Evolutionary conservation across 1,284 basidiomycete species (phyloP), one percentile per base, ranked within the genome.

Genomic region (Marasmius sp.): DNA sequence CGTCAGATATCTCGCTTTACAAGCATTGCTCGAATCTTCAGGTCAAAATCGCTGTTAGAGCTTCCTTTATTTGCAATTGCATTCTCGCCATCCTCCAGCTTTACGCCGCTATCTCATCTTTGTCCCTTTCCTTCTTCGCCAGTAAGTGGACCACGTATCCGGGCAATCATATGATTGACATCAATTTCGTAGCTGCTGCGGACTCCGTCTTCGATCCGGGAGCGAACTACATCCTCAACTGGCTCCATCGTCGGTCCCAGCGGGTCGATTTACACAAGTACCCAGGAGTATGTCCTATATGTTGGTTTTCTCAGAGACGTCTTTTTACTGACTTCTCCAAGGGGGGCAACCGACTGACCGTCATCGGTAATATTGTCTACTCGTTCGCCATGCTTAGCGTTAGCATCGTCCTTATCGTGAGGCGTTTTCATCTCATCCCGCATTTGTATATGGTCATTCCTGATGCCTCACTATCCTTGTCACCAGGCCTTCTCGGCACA

Each of bases 121-220:
- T 86, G 14, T 96, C 94, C 0, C 80, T 98, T 14, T 95, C 95
- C 9, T 82, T 98, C 57, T 86, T 98, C 61, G 94, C 95, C 33
- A 95, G 57, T 58, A 50, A 50, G 47, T 16, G 27, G 27, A 5
- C 27, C 27, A 27, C 27, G 27, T 27, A 27, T 27, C 27, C 27
- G 27, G 2, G 5, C 27, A 27, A 27, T 27, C 27, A 27, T 27
- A 27, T 27, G 27, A 27, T 33, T 49, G 16, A 22, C 18, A 18
- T 16, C n/a, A 33, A 20, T 27, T 20, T 50, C 36, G 16, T 12
- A 58, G 57, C 93, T 3, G 91, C 86, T 27, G 89, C 95, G 67
- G 94, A 97, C 72, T 88, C 93, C 16, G 86, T 93, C n/a, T 96
- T 97, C 71, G 95, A 98, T 71, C 86, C 95, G 49, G 89, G 92